Percentiles rank a stretch among this genome's conserved stretches.
Evolutionary conservation across 768 basidiomycete species (phyloP).

Genomic region (Boletus insuetus): DNA sequence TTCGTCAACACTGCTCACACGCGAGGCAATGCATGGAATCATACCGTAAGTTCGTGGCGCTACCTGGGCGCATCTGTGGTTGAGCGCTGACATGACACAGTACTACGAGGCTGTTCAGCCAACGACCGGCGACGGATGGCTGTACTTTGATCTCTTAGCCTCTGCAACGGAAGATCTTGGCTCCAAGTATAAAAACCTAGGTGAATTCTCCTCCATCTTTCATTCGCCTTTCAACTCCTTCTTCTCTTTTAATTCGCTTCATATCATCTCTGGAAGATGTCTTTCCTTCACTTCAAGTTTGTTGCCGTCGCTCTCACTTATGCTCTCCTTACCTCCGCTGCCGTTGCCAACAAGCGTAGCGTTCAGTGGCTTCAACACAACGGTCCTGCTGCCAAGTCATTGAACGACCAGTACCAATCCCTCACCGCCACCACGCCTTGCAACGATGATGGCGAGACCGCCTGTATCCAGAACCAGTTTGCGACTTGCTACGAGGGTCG

Average conservation of each 20-base stretch:
- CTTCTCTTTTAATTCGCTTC: neutral
- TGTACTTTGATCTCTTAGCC: too few relatives aligned
- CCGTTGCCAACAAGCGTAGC: slow-evolving; percentile 16
- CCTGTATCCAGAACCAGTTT: slow-evolving; percentile 18
- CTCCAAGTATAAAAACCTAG: slow-evolving; percentile 1
- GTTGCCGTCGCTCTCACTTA: slow-evolving; percentile 11
- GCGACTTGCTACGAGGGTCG: slow-evolving; percentile 11
- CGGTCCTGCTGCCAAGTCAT: slow-evolving; percentile 22
- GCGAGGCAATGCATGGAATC: neutral
- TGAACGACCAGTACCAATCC: slow-evolving; percentile 20
- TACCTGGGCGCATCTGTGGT: slow-evolving; percentile 62
- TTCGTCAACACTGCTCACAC: slow-evolving; percentile 4
- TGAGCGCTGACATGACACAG: too few relatives aligned
- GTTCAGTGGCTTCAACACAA: slow-evolving; percentile 23
- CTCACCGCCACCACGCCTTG: slow-evolving; percentile 17
- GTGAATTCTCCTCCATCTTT: neutral
- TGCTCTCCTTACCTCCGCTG: slow-evolving; percentile 19
- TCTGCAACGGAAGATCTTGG: too few relatives aligned
- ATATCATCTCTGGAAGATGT: slow-evolving; percentile 21
- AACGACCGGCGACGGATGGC: too few relatives aligned
- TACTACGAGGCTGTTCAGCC: too few relatives aligned
- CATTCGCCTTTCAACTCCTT: neutral
- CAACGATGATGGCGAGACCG: slow-evolving; percentile 13
- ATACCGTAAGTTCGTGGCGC: slow-evolving; percentile 84
- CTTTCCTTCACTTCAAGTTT: slow-evolving; percentile 13